phyloP scores from a whole-genome alignment of 176 grass and related monocot species.

The Alopecurus myosuroides region DNA sequence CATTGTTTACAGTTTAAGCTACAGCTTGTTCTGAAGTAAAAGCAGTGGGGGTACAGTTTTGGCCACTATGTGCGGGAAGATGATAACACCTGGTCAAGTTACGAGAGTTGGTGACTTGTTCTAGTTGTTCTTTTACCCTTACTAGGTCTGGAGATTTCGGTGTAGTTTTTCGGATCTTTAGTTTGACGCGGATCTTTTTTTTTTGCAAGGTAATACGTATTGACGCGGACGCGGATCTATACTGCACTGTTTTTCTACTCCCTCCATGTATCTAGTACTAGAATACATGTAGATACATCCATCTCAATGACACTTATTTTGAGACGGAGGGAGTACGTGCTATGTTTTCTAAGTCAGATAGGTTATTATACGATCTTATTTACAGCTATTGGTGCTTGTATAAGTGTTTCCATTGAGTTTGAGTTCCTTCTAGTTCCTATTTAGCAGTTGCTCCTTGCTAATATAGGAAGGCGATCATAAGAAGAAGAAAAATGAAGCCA shows the following conservation, averaged over 20 bases:
- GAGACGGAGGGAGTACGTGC: no score
- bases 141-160: not conserved
- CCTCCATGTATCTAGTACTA: no score
- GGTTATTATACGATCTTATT: not conserved
- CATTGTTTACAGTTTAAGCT: not conserved
- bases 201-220: no score
- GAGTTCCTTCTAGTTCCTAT: not conserved
- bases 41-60: not conserved
- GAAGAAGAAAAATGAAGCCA: not conserved
- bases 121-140: not conserved
- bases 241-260: not conserved
- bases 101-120: not conserved
- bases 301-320: no score
- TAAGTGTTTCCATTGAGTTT: not conserved
- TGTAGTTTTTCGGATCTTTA: not conserved
- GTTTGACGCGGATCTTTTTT: no score
- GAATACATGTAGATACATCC: no score
- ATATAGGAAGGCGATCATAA: not conserved
- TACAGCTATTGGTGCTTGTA: not conserved
- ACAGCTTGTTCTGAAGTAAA: not conserved
- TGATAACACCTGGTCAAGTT: not conserved
- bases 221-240: no score
- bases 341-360: not conserved
- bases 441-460: not conserved
- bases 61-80: not conserved